These are phyloP conservation scores for Aphelidium insulamus DNA, from an alignment of 371 early-diverging fungal species.

Conservation along the genomic window DNA sequence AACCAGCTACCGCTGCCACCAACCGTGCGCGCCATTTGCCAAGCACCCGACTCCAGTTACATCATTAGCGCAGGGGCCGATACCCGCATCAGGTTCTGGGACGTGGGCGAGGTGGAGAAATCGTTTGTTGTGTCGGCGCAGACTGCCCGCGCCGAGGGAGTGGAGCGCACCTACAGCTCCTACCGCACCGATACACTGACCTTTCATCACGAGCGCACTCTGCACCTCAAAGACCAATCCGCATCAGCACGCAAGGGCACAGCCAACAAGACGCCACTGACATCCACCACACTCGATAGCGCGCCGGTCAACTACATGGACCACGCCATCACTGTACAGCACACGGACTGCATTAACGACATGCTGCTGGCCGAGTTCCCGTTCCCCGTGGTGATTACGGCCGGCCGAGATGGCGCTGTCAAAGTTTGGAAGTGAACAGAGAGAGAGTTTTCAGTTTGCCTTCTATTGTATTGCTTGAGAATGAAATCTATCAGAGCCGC, in stretches of 20 bases:
- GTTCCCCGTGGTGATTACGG: constrained; percentile 48
- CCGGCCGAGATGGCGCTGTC: constrained; percentile 57
- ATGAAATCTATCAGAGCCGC: no score
- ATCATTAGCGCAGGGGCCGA: constrained; percentile 63
- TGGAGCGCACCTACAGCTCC: constrained; percentile 25
- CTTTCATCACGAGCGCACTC: constrained; percentile 24
- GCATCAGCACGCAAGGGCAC: no score
- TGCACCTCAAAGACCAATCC: no score
- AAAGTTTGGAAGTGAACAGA: constrained; percentile 38
- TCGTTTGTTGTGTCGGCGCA: constrained; percentile 44
- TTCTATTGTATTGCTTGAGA: no score
- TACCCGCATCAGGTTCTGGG: constrained; percentile 62
- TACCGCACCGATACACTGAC: constrained; percentile 24
- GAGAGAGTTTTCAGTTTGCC: no score
- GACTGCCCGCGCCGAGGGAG: constrained; percentile 32
- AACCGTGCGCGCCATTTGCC: constrained; percentile 25
- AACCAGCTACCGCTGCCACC: not conserved
- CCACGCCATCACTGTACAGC: no score
- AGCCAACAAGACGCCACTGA: constrained; percentile 5
- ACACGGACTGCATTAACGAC: constrained; percentile 50
- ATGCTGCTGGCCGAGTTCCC: constrained; percentile 42
- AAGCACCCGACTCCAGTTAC: constrained; percentile 25
- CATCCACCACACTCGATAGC: not conserved
- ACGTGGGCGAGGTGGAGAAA: constrained; percentile 31
- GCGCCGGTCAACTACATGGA: not conserved